phyloP scores from a whole-genome alignment of 192 early-diverging fungal species.

The Umbelopsis vinacea region DNA sequence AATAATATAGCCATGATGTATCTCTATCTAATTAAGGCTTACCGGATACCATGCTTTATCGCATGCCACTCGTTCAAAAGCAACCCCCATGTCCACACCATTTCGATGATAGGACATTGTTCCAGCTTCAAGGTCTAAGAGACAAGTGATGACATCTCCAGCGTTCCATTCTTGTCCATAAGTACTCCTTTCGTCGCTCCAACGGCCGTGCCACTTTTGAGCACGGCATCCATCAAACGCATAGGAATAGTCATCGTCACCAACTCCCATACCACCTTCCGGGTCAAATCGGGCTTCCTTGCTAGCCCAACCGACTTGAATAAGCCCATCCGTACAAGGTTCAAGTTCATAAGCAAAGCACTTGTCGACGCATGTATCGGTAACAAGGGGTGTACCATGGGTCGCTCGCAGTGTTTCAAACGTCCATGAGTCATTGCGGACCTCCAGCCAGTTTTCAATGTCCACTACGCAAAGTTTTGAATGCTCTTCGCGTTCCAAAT shows the following conservation, averaged over 20 bases:
- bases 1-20: too few relatives aligned
- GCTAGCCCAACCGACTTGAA: slow-evolving; percentile 71
- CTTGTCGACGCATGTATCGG: not conserved
- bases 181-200: slow-evolving; percentile 20
- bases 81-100: slow-evolving; percentile 63
- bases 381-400: slow-evolving; percentile 19
- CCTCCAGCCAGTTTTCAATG: slow-evolving; percentile 24
- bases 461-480: slow-evolving; percentile 32
- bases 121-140: slow-evolving; percentile 56
- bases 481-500: slow-evolving; percentile 2
- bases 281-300: slow-evolving; percentile 54
- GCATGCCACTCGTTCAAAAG: slow-evolving; percentile 52
- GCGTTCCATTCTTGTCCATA: slow-evolving; percentile 50
- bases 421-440: slow-evolving; percentile 40
- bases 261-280: slow-evolving; percentile 71
- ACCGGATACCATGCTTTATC: slow-evolving; percentile 39
- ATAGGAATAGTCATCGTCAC: slow-evolving; percentile 68
- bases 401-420: slow-evolving; percentile 36
- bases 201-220: slow-evolving; percentile 69
- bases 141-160: slow-evolving; percentile 60
- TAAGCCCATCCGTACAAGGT: slow-evolving; percentile 54
- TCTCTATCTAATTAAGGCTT: slow-evolving; percentile 11
- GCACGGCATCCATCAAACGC: slow-evolving; percentile 63
- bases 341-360: slow-evolving; percentile 58
- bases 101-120: slow-evolving; percentile 62